Base-by-base conservation (phyloP, 2,329 filamentous ascomycete genomes). In the Phoma sp. region DNA sequence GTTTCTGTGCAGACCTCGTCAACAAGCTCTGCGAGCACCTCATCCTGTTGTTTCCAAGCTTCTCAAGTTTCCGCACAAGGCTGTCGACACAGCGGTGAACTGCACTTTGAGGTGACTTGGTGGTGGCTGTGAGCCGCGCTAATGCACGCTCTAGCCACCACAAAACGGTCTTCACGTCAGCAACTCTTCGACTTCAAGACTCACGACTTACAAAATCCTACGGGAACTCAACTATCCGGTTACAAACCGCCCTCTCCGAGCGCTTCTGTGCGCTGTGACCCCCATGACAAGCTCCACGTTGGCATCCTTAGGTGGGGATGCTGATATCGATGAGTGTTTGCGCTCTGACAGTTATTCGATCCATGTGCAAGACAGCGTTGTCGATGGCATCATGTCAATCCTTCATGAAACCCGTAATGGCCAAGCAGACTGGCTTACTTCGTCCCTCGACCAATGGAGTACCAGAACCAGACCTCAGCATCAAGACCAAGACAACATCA, bases 211-310 rank as follows among this genome's bases (percentile, higher is more conserved):
- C 39, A 48, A 43, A 57, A 51, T 56, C 43, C 54, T 37, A 51
- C 68, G 67, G 65, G 31, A 67, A 46, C 22, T 58, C 21, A 36
- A 54, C 17, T 53, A 60, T 44, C 68, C 67, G 64, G 59, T 44
- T 33, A 37, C 41, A 39, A 50, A 41, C 63, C 58, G 56, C 56
- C 39, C 8, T 37, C 37, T 33, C 58, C 44, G 50, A 17, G 21
- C 31, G 15, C 40, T 44, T 53, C 51, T 43, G 54, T 41, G 33
- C 31, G 19, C 40, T 43, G 19, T 39, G 36, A 17, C 17, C 57
- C 27, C 21, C 51, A 40, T 35, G 46, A 45, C 35, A 27, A 37
- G 9, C 38, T 35, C 43, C 43, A 53, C 22, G 19, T 38, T 55
- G 24, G 38, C 27, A 51, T 33, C 45, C 48, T 55, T 29, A 60